Evolutionary conservation across 2,329 filamentous ascomycete species (phyloP).

Genomic region (Blastomyces emzantsi): DNA sequence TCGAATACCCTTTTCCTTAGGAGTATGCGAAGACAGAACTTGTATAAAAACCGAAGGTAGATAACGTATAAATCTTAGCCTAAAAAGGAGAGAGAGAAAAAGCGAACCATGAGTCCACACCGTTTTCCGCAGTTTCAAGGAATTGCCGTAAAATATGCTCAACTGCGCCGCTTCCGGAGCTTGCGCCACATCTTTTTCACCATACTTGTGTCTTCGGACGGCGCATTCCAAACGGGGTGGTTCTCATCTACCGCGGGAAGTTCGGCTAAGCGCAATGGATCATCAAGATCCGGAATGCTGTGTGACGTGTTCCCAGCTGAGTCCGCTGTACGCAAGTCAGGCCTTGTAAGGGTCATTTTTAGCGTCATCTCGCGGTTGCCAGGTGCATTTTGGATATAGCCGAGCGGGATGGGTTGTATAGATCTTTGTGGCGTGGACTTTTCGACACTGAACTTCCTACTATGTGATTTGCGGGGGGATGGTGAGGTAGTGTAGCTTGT

Average conservation of each 20-base stretch:
- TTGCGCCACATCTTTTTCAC: conserved; percentile 40
- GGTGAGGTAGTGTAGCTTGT: conserved; percentile 8
- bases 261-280: conserved; percentile 48
- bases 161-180: conserved; percentile 25
- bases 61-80: background rate
- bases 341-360: conserved; percentile 87
- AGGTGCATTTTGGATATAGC: conserved; percentile 44
- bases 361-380: conserved; percentile 83
- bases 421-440: conserved; percentile 12
- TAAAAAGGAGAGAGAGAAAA: background rate
- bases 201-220: conserved; percentile 31
- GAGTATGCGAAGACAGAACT: background rate
- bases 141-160: background rate
- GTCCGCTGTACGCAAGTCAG: conserved; percentile 58
- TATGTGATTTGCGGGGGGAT: conserved; percentile 13
- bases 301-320: conserved; percentile 57
- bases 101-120: background rate
- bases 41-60: background rate
- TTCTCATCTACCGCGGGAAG: conserved; percentile 40
- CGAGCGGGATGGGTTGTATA: conserved; percentile 22
- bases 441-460: conserved; percentile 4
- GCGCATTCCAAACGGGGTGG: conserved; percentile 35
- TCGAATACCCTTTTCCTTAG: background rate
- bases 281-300: conserved; percentile 52
- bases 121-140: background rate